Base-by-base conservation (phyloP, 805 yeast genomes). In the Wickerhamomyces chaumierensis region DNA sequence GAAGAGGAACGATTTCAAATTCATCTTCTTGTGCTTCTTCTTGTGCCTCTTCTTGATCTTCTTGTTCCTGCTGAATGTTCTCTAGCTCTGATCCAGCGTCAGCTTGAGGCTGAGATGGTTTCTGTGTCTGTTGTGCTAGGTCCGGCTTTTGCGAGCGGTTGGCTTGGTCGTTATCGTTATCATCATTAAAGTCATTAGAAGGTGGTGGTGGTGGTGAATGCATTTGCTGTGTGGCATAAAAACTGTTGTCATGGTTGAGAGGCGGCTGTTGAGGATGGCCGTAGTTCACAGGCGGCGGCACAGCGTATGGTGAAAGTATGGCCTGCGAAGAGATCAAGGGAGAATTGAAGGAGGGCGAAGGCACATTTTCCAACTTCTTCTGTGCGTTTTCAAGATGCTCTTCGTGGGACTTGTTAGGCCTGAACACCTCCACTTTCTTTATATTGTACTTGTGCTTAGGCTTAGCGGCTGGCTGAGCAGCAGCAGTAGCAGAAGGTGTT, bases 401-500 rank as follows among this genome's bases (percentile, higher is more conserved):
- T 15, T 31, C 33, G 15, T 31, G 33, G 5, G 33, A 16, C 13
- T 13, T 25, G 12, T 25, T 25, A 11, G 29, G 29, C 33, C 15
- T 31, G 33, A 31, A 31, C 6, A 6, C 15, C 33, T 12, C 17
- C 17, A 31, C 18, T 5, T 15, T 31, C 13, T 15, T 18, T 9
- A 31, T 6, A 5, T 31, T 31, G 33, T n/a, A 31, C 15, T 6
- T 31, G 18, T 31, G 12, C 12, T 16, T 31, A 15, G 17, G 18
- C 15, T 9, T 31, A 5, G 12, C 16, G 7, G 12, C 16, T 38
- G 37, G 27, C 36, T 28, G 18, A 29, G 42, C 15, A n/a, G 39
- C 15, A 17, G 42, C 25, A 31, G 40, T 23, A 15, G 34, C 18
- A 18, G 38, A 12, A 16, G 42, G n/a, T 16, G 33, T 15, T 13